Base-by-base conservation (phyloP, 2,329 filamentous ascomycete genomes). In the Alternaria brassicicola region DNA sequence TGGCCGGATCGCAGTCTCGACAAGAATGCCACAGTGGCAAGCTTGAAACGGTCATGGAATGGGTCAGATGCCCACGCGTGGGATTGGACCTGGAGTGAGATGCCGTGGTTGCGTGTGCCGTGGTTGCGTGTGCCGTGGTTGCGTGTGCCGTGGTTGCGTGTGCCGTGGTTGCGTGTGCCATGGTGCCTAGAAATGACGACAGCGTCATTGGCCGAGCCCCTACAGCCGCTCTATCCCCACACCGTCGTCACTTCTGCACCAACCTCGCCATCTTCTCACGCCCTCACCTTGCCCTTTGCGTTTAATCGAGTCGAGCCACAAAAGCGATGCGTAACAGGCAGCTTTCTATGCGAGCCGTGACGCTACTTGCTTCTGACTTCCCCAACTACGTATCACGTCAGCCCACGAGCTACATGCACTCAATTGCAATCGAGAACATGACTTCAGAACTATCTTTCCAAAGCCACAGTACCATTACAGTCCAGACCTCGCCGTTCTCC, bases 1-100 rank as follows among this genome's bases (percentile, higher is more conserved):
- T n/a, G n/a, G 38, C 50, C 39, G 56, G 63, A 50, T 60, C 66
- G 65, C 52, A 68, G 15, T 39, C 47, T 61, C 26, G 48, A 52
- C 30, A 57, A 45, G 35, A 62, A 26, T 7, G 50, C 36, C 50
- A 58, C 55, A 3, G 19, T 39, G 45, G 25, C 7, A 39, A 13
- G 23, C 6, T 15, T 3, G 2, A 13, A 43, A 8, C 38, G 28
- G 10, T 31, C 50, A 42, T 55, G 5, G 25, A 42, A 2, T 55
- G 21, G 13, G 6, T 9, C 1, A 10, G 43, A 31, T 17, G 2
- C 9, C 4, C 4, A 23, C 28, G 28, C 28, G 28, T 33, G 26
- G 25, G 2, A 13, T 10, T 2, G 3, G 12, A 17, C 36, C 5
- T 6, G 13, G 13, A 21, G 1, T n/a, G 13, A 8, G 10, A 35